Base-by-base conservation (phyloP, 371 early-diverging fungal species). In the Mucor sp. region DNA sequence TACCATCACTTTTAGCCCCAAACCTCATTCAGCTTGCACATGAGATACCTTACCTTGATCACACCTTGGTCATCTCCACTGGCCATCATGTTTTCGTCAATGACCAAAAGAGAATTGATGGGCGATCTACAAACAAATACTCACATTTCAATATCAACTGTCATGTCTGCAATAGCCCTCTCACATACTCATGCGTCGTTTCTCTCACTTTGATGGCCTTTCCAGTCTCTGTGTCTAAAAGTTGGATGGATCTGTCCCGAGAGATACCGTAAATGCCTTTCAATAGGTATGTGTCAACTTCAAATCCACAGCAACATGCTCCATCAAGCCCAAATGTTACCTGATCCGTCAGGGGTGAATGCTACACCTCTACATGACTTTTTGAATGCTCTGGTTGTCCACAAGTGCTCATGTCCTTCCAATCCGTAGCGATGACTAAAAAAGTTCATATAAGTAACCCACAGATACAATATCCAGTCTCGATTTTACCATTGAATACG, bases 1-100 rank as follows among this genome's bases (percentile, higher is more conserved):
- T 5, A 53, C 3, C 6, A n/a, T 53, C 1, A 15, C n/a, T n/a
- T 23, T 19, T 19, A 35, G 15, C 21, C 0, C n/a, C n/a, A n/a
- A n/a, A n/a, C n/a, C n/a, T n/a, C n/a, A n/a, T n/a, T n/a, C n/a
- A n/a, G n/a, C 41, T 6, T 44, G 12, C 3, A 1, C 11, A 33
- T n/a, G 15, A 21, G 14, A 32, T 39, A 14, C 35, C 58, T 47
- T 75, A 87, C 87, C 77, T 94, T 96, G 47, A 97, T 91, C 33
- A 86, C 79, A n/a, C 97, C 97, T 6, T 78, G 83, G 71, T 97
- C 97, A 67, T 96, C 97, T 14, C 96, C 97, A 0, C 97, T 93
- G 0, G 94, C 95, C n/a, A 95, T 57, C 30, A 91, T 80, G 58
- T 82, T 82, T 58, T 91, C 88, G 63, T 87, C 87, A 47, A 97